These are phyloP conservation scores for Endoconidiophora laricicola DNA, from an alignment of 2,329 filamentous ascomycete species.

Conservation along the genomic window DNA sequence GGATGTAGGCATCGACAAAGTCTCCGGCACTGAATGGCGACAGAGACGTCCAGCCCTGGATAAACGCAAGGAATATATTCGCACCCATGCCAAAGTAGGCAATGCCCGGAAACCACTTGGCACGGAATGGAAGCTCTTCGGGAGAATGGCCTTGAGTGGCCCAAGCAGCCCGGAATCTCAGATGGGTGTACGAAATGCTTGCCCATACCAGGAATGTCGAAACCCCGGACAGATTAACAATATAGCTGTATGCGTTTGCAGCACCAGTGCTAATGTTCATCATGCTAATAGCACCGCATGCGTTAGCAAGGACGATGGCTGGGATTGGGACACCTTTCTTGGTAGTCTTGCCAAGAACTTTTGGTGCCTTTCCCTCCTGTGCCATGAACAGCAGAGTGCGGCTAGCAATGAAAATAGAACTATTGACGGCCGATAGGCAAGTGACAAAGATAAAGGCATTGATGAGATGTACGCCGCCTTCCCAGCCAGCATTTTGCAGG, in stretches of 20 bases:
- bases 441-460: slow-evolving; percentile 64
- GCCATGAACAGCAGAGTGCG: slow-evolving; percentile 63
- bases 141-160: slow-evolving; percentile 36
- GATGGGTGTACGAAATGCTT: slow-evolving; percentile 52
- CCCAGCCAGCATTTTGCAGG: slow-evolving; percentile 56
- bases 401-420: slow-evolving; percentile 61
- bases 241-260: slow-evolving; percentile 47
- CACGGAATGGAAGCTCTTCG: slow-evolving; percentile 38
- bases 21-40: slow-evolving; percentile 38
- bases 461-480: slow-evolving; percentile 57
- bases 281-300: slow-evolving; percentile 55
- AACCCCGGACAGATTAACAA: slow-evolving; percentile 53
- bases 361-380: slow-evolving; percentile 53
- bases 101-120: slow-evolving; percentile 38
- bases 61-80: slow-evolving; percentile 41
- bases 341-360: slow-evolving; percentile 51
- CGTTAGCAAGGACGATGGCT: slow-evolving; percentile 51
- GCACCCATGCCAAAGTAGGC: slow-evolving; percentile 41
- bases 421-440: slow-evolving; percentile 55
- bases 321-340: slow-evolving; percentile 42
- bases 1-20: slow-evolving; percentile 49
- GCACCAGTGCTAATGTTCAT: slow-evolving; percentile 57
- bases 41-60: slow-evolving; percentile 45
- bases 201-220: slow-evolving; percentile 60
- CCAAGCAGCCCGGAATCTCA: slow-evolving; percentile 54